phyloP scores from a whole-genome alignment of 352 stramenopile species.

The Globisporangium perplexum region DNA sequence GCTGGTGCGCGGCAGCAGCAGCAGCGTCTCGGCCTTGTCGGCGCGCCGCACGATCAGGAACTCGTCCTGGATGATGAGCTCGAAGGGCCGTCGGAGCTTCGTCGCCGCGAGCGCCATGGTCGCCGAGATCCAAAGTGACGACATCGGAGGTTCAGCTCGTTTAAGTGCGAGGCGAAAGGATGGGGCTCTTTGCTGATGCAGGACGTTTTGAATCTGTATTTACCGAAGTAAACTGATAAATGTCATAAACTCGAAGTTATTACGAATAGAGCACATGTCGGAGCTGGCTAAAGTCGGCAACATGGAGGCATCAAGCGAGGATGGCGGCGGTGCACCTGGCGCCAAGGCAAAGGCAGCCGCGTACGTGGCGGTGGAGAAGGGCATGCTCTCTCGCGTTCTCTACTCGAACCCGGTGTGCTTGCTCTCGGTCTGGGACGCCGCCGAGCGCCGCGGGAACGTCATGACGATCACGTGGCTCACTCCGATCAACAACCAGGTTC shows the following conservation, averaged over 20 bases:
- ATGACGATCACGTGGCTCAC: slow-evolving; percentile 88
- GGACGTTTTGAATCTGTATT: too few species aligned
- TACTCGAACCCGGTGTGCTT: slow-evolving; percentile 83
- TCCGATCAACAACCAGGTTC: slow-evolving; percentile 82
- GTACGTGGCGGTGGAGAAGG: slow-evolving; percentile 54
- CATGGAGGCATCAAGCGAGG: too few species aligned
- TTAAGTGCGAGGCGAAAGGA: too few species aligned
- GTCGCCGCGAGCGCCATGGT: background rate
- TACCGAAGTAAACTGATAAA: too few species aligned
- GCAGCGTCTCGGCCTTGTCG: slow-evolving; percentile 37
- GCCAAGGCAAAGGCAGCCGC: too few species aligned
- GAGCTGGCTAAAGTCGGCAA: too few species aligned
- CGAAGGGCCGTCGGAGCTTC: slow-evolving; percentile 11
- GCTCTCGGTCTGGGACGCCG: slow-evolving; percentile 32
- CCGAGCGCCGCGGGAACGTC: slow-evolving; percentile 30
- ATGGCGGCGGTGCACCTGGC: too few species aligned
- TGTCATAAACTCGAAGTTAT: too few species aligned
- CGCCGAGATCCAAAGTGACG: too few species aligned
- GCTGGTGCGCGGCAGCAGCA: slow-evolving; percentile 27
- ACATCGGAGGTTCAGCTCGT: too few species aligned
- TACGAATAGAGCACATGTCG: too few species aligned
- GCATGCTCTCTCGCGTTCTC: slow-evolving; percentile 73
- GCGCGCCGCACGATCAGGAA: slow-evolving; percentile 53
- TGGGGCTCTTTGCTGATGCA: background rate
- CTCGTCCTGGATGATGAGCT: slow-evolving; percentile 74